phyloP scores from a whole-genome alignment of 139 green algal species.

The Volvox reticuliferus region DNA sequence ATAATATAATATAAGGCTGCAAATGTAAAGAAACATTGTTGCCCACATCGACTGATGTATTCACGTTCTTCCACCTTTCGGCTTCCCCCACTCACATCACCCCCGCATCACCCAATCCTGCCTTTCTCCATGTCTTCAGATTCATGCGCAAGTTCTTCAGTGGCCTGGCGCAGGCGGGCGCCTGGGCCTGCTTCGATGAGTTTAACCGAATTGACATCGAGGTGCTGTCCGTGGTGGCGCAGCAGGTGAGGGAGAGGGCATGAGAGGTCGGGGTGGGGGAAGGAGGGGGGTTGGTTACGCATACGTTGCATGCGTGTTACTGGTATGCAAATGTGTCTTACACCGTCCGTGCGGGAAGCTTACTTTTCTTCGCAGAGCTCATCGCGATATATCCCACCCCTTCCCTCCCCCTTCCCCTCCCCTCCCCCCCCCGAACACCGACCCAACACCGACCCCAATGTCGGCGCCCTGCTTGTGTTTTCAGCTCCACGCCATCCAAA shows the following conservation, averaged over 20 bases:
- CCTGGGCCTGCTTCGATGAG: conserved; percentile 93
- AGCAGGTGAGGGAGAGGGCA: conserved; percentile 51
- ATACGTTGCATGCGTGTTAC: no score
- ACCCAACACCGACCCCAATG: neutral
- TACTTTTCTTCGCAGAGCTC: no score
- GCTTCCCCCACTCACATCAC: neutral
- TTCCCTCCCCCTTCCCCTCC: neutral
- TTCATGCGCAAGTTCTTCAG: conserved; percentile 84
- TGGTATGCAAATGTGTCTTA: neutral
- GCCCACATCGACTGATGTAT: no score
- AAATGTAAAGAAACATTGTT: no score
- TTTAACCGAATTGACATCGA: conserved; percentile 93
- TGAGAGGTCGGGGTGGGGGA: neutral
- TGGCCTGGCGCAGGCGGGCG: conserved; percentile 73
- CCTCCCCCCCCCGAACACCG: neutral
- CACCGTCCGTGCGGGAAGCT: no score
- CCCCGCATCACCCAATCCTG: neutral
- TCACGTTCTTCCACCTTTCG: no score
- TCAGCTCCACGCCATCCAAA: conserved; percentile 78
- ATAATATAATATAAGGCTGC: no score
- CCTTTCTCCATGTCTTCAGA: neutral
- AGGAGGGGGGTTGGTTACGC: neutral
- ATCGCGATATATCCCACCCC: neutral
- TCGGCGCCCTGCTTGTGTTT: no score
- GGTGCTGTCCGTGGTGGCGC: conserved; percentile 69